Evolutionary conservation across 495 filamentous ascomycete species (phyloP), one percentile per base, ranked within the genome.

Genomic region (Margaritispora aquatica): DNA sequence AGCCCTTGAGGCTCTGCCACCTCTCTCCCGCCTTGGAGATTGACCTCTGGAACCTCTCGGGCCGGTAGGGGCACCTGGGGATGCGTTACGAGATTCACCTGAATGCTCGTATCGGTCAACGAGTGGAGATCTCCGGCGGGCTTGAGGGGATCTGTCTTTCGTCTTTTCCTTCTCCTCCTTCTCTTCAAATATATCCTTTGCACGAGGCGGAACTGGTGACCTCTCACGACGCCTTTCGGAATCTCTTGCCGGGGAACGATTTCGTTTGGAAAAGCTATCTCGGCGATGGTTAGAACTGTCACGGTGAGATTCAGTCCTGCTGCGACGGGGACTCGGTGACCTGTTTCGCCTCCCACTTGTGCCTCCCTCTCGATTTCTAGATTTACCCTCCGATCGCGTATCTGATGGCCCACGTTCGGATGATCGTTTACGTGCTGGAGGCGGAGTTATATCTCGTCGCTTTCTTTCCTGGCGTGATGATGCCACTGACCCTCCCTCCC

Each of bases 381-480:
- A 67, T 52, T 62, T 73, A 13, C 51, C 63, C 31, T 72, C 57
- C 44, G 55, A 65, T 0, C 66, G 66, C 47, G 53, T 66, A 22
- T 68, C 63, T 38, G 55, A 63, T 31, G 62, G 64, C 50, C 58
- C 65, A 26, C 59, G 58, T 27, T 65, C 66, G 41, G 70, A 66
- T 17, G 75, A 75, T 29, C 66, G 69, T 24, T 67, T 65, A 51
- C 69, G 65, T 13, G 65, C 63, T n/a, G 63, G 57, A 19, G 58
- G 66, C n/a, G 69, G 71, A 17, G 65, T 60, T 23, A 56, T 57
- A 49, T 61, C 63, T 51, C 57, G 57, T 34, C 62, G 44, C 24
- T 60, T 59, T 49, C 64, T 68, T 10, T 61, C 59, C 2, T 52
- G 55, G 8, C 61, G 63, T 46, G 65, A 59, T 26, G 66, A 55